Evolutionary conservation across 306 rosid species (phyloP).

Genomic region (Pterocarpus santalinus): DNA sequence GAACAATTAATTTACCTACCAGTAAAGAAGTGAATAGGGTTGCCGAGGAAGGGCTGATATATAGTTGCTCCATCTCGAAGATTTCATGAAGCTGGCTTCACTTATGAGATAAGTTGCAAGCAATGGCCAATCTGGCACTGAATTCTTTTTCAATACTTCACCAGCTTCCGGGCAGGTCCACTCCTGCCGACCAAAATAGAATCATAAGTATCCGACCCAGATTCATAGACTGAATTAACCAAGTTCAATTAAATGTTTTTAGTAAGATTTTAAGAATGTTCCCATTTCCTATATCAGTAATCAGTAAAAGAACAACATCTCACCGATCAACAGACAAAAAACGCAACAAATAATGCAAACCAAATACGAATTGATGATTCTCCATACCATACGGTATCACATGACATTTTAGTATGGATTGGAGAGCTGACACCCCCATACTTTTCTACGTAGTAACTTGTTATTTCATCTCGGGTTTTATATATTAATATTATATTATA

Average conservation of each 20-base stretch:
- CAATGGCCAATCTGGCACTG: slow-evolving; percentile 96
- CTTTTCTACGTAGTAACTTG: background rate
- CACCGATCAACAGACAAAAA: background rate
- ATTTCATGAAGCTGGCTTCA: slow-evolving; percentile 82
- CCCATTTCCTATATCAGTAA: slow-evolving; percentile 7
- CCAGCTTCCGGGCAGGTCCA: slow-evolving; percentile 86
- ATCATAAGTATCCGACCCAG: slow-evolving; percentile 2
- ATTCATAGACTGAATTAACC: background rate
- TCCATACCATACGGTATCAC: too few relatives aligned
- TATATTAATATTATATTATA: background rate
- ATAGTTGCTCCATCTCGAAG: slow-evolving; percentile 93
- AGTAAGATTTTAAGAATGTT: background rate
- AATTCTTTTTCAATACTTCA: slow-evolving; percentile 69
- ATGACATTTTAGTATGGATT: background rate
- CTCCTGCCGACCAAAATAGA: slow-evolving; percentile 60
- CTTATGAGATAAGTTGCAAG: slow-evolving; percentile 93
- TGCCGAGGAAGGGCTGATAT: slow-evolving; percentile 93
- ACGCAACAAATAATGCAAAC: slow-evolving; percentile 7
- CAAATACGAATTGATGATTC: background rate
- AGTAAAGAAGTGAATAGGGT: slow-evolving; percentile 94
- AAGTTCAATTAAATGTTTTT: background rate
- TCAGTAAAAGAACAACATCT: background rate
- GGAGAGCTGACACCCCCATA: background rate
- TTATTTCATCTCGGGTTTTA: background rate
- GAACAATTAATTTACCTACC: slow-evolving; percentile 56